Evolutionary conservation across 805 yeast genomes (phyloP).

Genomic region (Scheffersomyces lignosus): DNA sequence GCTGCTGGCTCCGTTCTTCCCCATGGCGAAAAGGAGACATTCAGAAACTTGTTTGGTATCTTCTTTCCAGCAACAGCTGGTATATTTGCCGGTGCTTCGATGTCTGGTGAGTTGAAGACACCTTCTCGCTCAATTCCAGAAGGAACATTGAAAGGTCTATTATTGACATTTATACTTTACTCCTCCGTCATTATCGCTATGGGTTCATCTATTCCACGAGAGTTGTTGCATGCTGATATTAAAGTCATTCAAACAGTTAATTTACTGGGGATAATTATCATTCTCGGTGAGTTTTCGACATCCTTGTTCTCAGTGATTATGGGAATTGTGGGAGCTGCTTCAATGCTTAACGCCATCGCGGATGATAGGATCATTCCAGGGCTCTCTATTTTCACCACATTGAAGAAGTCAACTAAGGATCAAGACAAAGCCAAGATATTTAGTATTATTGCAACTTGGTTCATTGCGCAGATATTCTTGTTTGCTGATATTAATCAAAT

Average conservation of each 20-base stretch:
- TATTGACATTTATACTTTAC: conserved; percentile 75
- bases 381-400: conserved; percentile 48
- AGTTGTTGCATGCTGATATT: conserved; percentile 71
- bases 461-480: conserved; percentile 78
- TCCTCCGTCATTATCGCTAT: conserved; percentile 77
- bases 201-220: conserved; percentile 80
- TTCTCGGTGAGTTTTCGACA: conserved; percentile 90
- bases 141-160: conserved; percentile 88
- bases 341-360: conserved; percentile 87
- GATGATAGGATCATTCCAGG: conserved; percentile 88
- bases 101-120: conserved; percentile 88
- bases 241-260: conserved; percentile 84
- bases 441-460: conserved; percentile 76
- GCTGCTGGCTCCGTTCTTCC: conserved; percentile 86
- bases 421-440: conserved; percentile 57
- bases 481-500: conserved; percentile 91
- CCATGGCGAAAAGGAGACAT: conserved; percentile 58
- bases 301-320: conserved; percentile 90
- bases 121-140: conserved; percentile 90
- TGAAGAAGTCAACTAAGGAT: conserved; percentile 40
- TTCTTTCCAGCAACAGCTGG: conserved; percentile 99
- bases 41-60: conserved; percentile 86
- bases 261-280: conserved; percentile 62
- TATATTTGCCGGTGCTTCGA: conserved; percentile 96
- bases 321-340: conserved; percentile 95